Conservation (phyloP, 148 eudicot genomes). For the Mesembryanthemum crystallinum region DNA sequence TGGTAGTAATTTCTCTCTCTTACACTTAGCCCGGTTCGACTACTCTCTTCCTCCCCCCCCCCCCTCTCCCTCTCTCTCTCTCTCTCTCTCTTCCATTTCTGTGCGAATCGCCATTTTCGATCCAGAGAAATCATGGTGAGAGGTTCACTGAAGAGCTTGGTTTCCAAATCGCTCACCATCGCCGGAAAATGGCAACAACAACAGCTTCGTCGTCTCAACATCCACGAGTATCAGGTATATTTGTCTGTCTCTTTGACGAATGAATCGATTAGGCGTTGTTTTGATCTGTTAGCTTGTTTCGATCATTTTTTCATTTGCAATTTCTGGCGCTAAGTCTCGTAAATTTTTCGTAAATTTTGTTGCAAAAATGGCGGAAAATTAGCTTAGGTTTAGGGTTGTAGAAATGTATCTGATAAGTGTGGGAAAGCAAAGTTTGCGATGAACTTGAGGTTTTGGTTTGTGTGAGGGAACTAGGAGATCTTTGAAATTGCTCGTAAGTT, state of each 20-base stretch:
- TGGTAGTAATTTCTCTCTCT: too few species aligned
- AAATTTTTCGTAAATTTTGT: background rate
- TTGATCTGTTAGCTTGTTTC: background rate
- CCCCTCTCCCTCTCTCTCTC: background rate
- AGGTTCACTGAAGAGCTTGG: slow-evolving; percentile 58
- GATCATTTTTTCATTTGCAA: background rate
- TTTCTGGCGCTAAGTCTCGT: background rate
- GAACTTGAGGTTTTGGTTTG: background rate
- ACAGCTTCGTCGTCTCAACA: slow-evolving; percentile 96
- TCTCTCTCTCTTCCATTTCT: background rate
- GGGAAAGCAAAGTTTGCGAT: background rate
- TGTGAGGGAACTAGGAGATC: background rate
- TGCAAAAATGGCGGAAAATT: background rate
- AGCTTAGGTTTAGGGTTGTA: background rate
- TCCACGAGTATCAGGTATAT: slow-evolving; percentile 90
- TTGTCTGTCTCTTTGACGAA: background rate
- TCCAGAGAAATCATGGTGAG: slow-evolving; percentile 49
- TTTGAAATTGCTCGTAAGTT: background rate
- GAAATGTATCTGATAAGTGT: background rate
- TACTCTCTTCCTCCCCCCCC: background rate
- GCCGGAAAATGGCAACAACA: slow-evolving; percentile 94
- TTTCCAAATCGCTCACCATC: slow-evolving; percentile 56
- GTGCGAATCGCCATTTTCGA: slow-evolving; percentile 31
- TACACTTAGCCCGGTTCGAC: background rate
- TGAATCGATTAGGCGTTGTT: background rate